A percentile compares a stretch with the other conserved stretches of the same genome.
These are phyloP conservation scores for Coniella vitis DNA, from an alignment of 2,329 filamentous ascomycete species.

Conservation along the genomic window DNA sequence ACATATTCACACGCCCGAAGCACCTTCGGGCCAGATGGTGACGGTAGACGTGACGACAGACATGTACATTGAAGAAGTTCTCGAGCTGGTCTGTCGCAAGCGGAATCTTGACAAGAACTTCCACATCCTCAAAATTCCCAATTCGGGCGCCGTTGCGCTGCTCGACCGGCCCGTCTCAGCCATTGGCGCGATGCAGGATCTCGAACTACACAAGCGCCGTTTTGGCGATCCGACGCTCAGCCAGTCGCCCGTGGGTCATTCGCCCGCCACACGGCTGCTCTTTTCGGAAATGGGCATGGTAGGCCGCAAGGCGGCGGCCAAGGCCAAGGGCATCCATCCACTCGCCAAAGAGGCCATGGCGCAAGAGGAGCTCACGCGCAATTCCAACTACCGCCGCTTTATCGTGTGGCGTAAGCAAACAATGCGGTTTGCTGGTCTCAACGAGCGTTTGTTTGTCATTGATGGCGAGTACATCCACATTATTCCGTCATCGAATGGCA, in stretches of 20 bases:
- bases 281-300: conserved; percentile 14
- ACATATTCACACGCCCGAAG: conserved; percentile 63
- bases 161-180: conserved; percentile 74
- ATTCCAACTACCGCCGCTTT: conserved; percentile 65
- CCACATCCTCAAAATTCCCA: conserved; percentile 71
- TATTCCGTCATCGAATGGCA: conserved; percentile 63
- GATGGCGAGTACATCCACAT: conserved; percentile 85
- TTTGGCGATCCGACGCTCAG: conserved; percentile 39
- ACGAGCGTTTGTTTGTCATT: conserved; percentile 70
- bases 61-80: conserved; percentile 75
- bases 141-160: conserved; percentile 67
- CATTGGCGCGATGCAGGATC: conserved; percentile 65
- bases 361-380: conserved; percentile 49
- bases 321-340: conserved; percentile 54
- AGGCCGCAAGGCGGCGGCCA: conserved; percentile 42
- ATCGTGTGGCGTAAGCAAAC: conserved; percentile 76
- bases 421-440: conserved; percentile 70
- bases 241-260: conserved; percentile 15
- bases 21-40: conserved; percentile 65
- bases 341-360: conserved; percentile 57
- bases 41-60: conserved; percentile 73
- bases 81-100: conserved; percentile 71
- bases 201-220: conserved; percentile 68
- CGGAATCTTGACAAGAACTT: conserved; percentile 72
- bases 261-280: conserved; percentile 9